phyloP scores from a whole-genome alignment of 805 yeast genomes.

The Blastobotrys peoriensis region DNA sequence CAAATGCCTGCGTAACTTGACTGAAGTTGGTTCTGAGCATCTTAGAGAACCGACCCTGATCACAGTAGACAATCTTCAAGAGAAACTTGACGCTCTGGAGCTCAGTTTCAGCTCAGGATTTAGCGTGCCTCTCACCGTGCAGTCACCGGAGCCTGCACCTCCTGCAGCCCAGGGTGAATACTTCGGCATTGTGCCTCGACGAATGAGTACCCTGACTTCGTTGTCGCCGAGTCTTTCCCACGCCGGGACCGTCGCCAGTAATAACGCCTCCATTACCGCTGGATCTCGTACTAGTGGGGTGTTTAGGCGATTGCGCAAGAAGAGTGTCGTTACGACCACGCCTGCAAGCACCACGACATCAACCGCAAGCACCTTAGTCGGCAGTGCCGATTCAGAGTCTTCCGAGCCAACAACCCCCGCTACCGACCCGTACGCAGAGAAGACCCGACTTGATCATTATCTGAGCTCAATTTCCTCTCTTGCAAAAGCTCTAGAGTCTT shows the following conservation, averaged over 20 bases:
- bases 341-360: not conserved
- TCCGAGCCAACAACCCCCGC: slow-evolving; percentile 4
- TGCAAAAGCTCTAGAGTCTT: slow-evolving; percentile 8
- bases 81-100: slow-evolving; percentile 9
- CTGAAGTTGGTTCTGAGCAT: slow-evolving; percentile 9
- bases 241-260: not conserved
- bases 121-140: slow-evolving; percentile 1
- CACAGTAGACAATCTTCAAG: not conserved
- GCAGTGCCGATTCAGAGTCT: not conserved
- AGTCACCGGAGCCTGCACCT: not conserved
- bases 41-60: slow-evolving; percentile 2
- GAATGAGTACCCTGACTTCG: not conserved
- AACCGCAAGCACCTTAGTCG: too few species aligned
- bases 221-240: not conserved
- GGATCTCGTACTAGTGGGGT: slow-evolving; percentile 3
- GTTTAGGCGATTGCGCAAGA: slow-evolving; percentile 8
- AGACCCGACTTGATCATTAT: slow-evolving; percentile 6
- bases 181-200: not conserved
- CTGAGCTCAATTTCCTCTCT: slow-evolving; percentile 7
- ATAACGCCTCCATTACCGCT: not conserved
- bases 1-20: slow-evolving; percentile 8
- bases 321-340: slow-evolving; percentile 3
- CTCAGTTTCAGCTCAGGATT: slow-evolving; percentile 9
- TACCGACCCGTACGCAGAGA: not conserved
- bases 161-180: not conserved